These are phyloP conservation scores for Dispira parvispora DNA, from an alignment of 192 early-diverging fungal genomes.

Conservation along the genomic window DNA sequence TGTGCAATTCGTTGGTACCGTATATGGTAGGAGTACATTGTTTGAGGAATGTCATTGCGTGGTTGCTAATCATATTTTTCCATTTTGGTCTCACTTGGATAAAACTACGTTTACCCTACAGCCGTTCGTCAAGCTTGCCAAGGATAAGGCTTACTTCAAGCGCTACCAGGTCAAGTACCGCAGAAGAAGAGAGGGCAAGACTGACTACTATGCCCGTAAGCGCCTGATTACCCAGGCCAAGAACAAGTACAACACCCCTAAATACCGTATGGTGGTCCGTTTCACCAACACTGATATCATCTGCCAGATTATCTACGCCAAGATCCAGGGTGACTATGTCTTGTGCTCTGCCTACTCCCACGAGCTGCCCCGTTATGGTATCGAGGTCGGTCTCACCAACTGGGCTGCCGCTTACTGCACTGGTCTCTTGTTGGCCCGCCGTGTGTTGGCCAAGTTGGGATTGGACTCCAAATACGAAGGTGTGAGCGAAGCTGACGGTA, in stretches of 20 bases:
- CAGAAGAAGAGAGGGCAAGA: conserved; percentile 99
- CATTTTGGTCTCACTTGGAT: too few relatives aligned
- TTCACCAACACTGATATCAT: conserved; percentile 98
- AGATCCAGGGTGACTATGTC: conserved; percentile 94
- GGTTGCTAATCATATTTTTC: not conserved
- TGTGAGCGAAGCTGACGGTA: conserved; percentile 79
- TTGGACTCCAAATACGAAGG: conserved; percentile 95
- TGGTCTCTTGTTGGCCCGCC: conserved; percentile 91
- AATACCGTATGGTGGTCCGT: conserved; percentile 98
- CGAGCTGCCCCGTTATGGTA: conserved; percentile 88
- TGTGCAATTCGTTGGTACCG: not conserved
- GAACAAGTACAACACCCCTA: conserved; percentile 99
- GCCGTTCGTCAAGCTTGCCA: conserved; percentile 70
- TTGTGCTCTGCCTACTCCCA: conserved; percentile 90
- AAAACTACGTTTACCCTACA: not conserved
- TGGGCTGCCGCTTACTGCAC: conserved; percentile 98
- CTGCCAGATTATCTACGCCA: conserved; percentile 95
- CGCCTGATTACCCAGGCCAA: conserved; percentile 97
- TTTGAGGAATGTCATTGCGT: not conserved
- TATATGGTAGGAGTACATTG: too few relatives aligned
- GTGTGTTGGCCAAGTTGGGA: conserved; percentile 85
- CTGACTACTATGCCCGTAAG: conserved; percentile 99
- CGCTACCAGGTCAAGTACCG: conserved; percentile 99
- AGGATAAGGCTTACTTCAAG: conserved; percentile 99
- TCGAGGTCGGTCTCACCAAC: conserved; percentile 99